A percentile compares a stretch with the other conserved stretches of the same genome.
phyloP scores from a whole-genome alignment of 495 filamentous ascomycete genomes.

The Umbilicaria muhlenbergii region DNA sequence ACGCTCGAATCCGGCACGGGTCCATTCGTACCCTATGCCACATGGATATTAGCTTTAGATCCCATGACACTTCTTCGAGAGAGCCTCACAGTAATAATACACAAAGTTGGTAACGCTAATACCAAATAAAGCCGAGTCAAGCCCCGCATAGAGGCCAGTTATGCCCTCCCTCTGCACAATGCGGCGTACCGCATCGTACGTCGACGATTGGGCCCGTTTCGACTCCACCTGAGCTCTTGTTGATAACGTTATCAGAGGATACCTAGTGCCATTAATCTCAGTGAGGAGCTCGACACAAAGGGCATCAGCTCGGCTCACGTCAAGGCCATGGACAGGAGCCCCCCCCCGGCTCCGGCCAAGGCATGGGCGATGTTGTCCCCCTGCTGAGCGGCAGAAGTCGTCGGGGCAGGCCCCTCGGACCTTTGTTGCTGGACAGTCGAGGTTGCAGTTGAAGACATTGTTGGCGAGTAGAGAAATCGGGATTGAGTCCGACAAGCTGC shows the following conservation, averaged over 20 bases:
- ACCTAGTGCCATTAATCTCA: constrained; percentile 33
- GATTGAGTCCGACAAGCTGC: too few relatives aligned
- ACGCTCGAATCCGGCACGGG: constrained; percentile 72
- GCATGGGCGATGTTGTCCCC: constrained; percentile 88
- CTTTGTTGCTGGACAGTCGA: too few relatives aligned
- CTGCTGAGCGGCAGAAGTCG: constrained; percentile 42
- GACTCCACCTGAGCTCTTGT: constrained; percentile 97
- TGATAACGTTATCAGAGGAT: constrained; percentile 93
- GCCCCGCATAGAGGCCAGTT: constrained; percentile 70
- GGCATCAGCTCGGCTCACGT: constrained; percentile 41
- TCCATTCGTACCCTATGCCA: constrained; percentile 75
- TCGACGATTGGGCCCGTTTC: constrained; percentile 69
- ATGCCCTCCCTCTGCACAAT: constrained; percentile 88
- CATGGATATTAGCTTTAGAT: not conserved
- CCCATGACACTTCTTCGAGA: not conserved
- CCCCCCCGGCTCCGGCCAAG: constrained; percentile 76
- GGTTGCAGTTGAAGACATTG: too few relatives aligned
- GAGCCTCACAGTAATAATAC: constrained; percentile 83
- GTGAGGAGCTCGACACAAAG: constrained; percentile 7
- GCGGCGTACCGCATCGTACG: constrained; percentile 63
- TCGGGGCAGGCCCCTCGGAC: constrained; percentile 11
- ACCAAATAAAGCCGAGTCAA: constrained; percentile 86
- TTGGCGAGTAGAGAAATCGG: too few relatives aligned
- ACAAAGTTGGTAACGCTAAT: constrained; percentile 99
- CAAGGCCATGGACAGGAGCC: constrained; percentile 85